phyloP scores from a whole-genome alignment of 106 monocot genomes.

The Dactylorhiza incarnata region DNA sequence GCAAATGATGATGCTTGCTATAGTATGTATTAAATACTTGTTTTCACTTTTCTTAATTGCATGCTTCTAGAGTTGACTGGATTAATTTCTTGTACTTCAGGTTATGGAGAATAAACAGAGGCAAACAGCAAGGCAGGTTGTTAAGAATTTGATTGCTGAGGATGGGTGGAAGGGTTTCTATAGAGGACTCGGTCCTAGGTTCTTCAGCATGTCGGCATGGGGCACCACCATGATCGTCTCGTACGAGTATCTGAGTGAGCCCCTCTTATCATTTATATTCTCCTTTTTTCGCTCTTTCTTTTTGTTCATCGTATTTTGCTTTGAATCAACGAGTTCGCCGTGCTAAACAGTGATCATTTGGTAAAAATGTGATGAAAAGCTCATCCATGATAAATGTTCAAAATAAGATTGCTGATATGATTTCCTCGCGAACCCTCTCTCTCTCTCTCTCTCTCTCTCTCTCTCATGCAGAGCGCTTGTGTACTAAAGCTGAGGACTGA shows the following conservation, averaged over 20 bases:
- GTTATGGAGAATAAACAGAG: constrained; percentile 48
- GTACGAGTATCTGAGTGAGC: constrained; percentile 80
- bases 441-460: neutral
- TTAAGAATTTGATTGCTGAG: constrained; percentile 61
- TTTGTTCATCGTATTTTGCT: neutral
- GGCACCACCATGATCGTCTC: constrained; percentile 81
- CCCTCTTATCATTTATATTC: neutral
- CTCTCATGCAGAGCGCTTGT: constrained; percentile 5
- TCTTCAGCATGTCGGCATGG: constrained; percentile 83
- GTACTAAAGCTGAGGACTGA: constrained; percentile 3
- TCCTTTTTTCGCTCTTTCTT: neutral
- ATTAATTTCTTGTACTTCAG: constrained; percentile 13
- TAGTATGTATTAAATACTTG: too few relatives aligned
- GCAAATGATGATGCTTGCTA: too few relatives aligned
- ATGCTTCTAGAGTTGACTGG: neutral
- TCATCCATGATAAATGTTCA: neutral
- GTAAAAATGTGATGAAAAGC: neutral
- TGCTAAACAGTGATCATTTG: neutral
- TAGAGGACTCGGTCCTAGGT: constrained; percentile 75
- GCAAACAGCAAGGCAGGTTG: constrained; percentile 40
- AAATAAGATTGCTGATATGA: neutral
- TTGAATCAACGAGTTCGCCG: neutral
- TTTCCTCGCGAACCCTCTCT: too few relatives aligned
- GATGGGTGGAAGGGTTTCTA: constrained; percentile 91
- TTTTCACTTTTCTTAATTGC: too few relatives aligned